Base-by-base conservation (phyloP, 306 rosid species). In the Quercus glauca region DNA sequence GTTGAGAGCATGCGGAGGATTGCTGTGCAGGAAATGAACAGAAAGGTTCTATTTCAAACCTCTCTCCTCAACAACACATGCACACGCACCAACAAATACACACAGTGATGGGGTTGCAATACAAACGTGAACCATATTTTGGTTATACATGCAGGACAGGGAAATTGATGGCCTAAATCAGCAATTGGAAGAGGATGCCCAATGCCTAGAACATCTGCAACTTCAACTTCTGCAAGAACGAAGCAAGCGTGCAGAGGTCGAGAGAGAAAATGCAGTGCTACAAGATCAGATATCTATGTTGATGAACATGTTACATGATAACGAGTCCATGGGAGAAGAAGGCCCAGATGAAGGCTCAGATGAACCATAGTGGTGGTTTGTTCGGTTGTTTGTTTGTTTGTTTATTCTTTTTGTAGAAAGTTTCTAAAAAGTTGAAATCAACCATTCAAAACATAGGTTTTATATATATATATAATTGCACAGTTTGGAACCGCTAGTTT, bases 1-100 rank as follows among this genome's bases (percentile, higher is more conserved):
- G 99, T 96, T 29, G 98, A 96, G 89, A 96, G 92, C 82, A 96
- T 93, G 99, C 53, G 97, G 74, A 88, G 93, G 86, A 96, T 96
- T 71, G 99, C 98, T 14, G 28, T 96, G 77, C 99, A 90, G 76
- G 99, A 96, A 88, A 95, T 95, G 99, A 95, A 95, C 80, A 84
- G 99, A 89, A 93, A 95, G 98, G 99, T 92, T 59, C 41, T 21
- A 77, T 77, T 61, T 75, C 83, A 67, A 31, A 76, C 73, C 75
- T 29, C 75, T 17, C 4, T 2, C n/a, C 31, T 14, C n/a, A 5
- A 6, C 6, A 18, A 5, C 9, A 15, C 35, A 1, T 13, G 33
- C 35, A 31, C 71, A 33, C 45, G 18, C 11, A 65, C 71, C 10
- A n/a, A 25, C 45, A 9, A 6, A 64, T 11, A 31, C 3, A 65